Evolutionary conservation across 768 basidiomycete species (phyloP), one percentile per base, ranked within the genome.

Genomic region (Tulasnella sp.): DNA sequence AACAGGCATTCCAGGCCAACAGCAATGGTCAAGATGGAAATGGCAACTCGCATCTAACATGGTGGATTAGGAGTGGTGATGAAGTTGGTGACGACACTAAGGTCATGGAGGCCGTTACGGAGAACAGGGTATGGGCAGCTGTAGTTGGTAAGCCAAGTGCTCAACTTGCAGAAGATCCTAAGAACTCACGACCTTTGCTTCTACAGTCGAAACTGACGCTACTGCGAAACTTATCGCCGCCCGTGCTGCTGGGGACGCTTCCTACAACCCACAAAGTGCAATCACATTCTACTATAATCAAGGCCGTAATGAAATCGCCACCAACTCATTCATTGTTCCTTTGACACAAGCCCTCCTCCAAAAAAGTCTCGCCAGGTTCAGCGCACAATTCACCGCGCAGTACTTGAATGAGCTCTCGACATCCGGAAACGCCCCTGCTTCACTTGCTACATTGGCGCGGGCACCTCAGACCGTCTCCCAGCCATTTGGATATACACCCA

Each of bases 111-210:
- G 62, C 64, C 27, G 56, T 74, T 5, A 54, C 69, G 4, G 55
- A 71, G n/a, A 66, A 72, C 40, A 59, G 63, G 4, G 62, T 61
- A 1, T 74, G 72, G 72, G 66, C 66, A 4, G 68, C 67, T 3
- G 62, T 74, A 7, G 68, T 71, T 39, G 61, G 67, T 67, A 47
- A 50, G 67, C 33, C 6, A 10, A 12, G 27, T n/a, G n/a, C 39
- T 40, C 19, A 40, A 5, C 39, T 40, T 6, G 6, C n/a, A n/a
- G n/a, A n/a, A n/a, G 5, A 24, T n/a, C 25, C 13, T 20, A 35
- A 15, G 19, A 7, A 3, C 15, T 32, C 12, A 16, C 16, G 34
- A 35, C 34, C n/a, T 16, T 40, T 5, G 6, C 44, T 6, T 13
- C 9, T 12, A 35, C 50, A 55, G 55, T 56, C 19, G 20, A 45